Conservation (phyloP, 1,284 basidiomycete species). For the Austroboletus sp. region DNA sequence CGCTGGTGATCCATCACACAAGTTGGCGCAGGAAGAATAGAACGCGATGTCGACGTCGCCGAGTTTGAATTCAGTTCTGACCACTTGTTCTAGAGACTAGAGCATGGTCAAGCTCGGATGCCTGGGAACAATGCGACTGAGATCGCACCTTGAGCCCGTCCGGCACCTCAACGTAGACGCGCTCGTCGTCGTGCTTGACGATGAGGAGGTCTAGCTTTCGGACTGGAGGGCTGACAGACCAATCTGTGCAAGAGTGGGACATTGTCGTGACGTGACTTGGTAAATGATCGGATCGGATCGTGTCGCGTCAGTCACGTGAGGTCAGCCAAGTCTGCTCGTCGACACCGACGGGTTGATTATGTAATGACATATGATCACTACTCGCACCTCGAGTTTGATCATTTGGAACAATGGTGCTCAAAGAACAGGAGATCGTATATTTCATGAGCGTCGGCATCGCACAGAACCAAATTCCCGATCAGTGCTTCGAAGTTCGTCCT, state of each 20-base stretch:
- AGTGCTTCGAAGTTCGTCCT: constrained; percentile 28
- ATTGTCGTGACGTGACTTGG: constrained; percentile 5
- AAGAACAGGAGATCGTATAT: constrained; percentile 16
- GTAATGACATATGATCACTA: constrained; percentile 17
- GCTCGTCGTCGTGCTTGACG: constrained; percentile 14
- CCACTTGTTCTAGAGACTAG: constrained; percentile 17
- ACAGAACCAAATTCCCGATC: constrained; percentile 9
- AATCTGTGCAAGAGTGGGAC: constrained; percentile 25
- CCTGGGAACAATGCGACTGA: neutral
- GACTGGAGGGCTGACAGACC: constrained; percentile 16
- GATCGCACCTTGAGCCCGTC: constrained; percentile 14
- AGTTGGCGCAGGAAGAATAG: constrained; percentile 19
- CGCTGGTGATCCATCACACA: constrained; percentile 18
- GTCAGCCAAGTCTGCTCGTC: too few relatives aligned
- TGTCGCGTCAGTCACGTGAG: neutral
- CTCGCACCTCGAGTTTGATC: neutral
- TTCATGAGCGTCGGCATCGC: constrained; percentile 29
- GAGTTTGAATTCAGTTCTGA: constrained; percentile 20
- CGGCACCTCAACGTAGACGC: constrained; percentile 22
- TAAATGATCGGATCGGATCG: neutral
- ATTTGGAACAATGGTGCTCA: constrained; percentile 8
- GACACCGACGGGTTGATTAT: constrained; percentile 8
- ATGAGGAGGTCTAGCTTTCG: constrained; percentile 21
- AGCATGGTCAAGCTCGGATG: neutral
- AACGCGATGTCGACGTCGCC: constrained; percentile 14